Base-by-base conservation (phyloP, 2,329 filamentous ascomycete genomes). In the Cordyceps tenuipes region DNA sequence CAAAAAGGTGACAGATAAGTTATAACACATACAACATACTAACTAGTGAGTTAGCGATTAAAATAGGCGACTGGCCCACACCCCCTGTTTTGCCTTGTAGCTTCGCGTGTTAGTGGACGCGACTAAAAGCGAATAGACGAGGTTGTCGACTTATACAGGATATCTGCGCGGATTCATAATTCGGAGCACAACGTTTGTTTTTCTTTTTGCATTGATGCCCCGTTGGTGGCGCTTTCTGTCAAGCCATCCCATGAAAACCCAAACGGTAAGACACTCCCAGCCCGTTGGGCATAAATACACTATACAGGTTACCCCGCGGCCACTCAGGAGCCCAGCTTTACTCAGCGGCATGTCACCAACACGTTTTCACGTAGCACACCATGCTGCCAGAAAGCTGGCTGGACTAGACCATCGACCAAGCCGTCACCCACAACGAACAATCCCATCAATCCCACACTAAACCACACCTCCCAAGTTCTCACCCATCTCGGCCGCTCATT, bases 271-370 rank as follows among this genome's bases (percentile, higher is more conserved):
- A 26, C 15, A n/a, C 29, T 41, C 13, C 2, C 44, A 19, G 31
- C 21, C n/a, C 43, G 13, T 49, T 21, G 34, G 41, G 41, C 31
- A 41, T n/a, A 3, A 36, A 49, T 49, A 36, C 39, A n/a, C 39
- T n/a, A 1, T 29, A 23, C 54, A n/a, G n/a, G n/a, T n/a, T n/a
- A n/a, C n/a, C 46, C 44, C 46, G 31, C 47, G 55, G 17, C 55
- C 55, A 57, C 47, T 57, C 55, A 57, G 31, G 36, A 31, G 23
- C 55, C 36, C 55, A 50, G 55, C 55, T 57, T 57, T 57, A 57
- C 55, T 57, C 55, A 57, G 55, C 55, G 29, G 31, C 4, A 31
- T 41, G 54, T 48, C 54, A 57, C 47, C 31, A 21, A 3, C 21
- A 43, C 31, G 41, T 29, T 41, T 41, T 47, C n/a, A 46, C 7